These are phyloP conservation scores for Eutypa lata DNA, from an alignment of 2,329 filamentous ascomycete species.

Conservation along the genomic window DNA sequence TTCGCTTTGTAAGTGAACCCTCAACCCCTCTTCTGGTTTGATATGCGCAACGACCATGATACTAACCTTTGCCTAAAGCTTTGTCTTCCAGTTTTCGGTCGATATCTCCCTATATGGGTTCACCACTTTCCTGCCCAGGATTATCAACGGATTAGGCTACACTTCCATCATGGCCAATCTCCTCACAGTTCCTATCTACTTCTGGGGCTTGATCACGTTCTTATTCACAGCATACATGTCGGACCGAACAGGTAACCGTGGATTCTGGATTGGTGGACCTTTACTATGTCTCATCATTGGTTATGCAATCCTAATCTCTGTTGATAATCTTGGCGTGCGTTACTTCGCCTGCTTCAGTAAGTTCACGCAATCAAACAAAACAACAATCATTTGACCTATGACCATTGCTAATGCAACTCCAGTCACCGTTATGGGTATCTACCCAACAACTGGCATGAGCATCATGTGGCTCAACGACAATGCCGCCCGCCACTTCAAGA, in stretches of 20 bases:
- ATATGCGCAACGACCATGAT: too few species aligned
- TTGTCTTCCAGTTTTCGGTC: slow-evolving; percentile 28
- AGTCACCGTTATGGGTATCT: slow-evolving; percentile 24
- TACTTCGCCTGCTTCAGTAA: slow-evolving; percentile 23
- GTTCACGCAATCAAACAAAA: not conserved
- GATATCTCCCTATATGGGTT: slow-evolving; percentile 33
- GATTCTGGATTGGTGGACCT: slow-evolving; percentile 20
- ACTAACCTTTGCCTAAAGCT: slow-evolving; percentile 3
- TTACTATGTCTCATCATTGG: slow-evolving; percentile 25
- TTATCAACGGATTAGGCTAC: slow-evolving; percentile 32
- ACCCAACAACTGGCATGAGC: slow-evolving; percentile 31
- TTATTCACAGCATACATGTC: slow-evolving; percentile 22
- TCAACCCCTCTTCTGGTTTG: not conserved
- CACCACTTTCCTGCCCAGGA: slow-evolving; percentile 32
- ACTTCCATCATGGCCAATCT: slow-evolving; percentile 31
- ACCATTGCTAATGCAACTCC: not conserved
- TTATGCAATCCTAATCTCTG: slow-evolving; percentile 25
- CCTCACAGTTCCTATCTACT: slow-evolving; percentile 33
- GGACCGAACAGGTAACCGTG: slow-evolving; percentile 20
- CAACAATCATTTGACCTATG: too few species aligned
- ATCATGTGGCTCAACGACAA: slow-evolving; percentile 47
- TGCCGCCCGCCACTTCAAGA: slow-evolving; percentile 43
- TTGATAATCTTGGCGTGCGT: slow-evolving; percentile 25
- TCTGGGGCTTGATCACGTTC: slow-evolving; percentile 22
- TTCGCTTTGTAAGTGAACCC: slow-evolving; percentile 18